Evolutionary conservation across 1,284 basidiomycete species (phyloP), one percentile per base, ranked within the genome.

Genomic region (Ceratobasidium sp.): DNA sequence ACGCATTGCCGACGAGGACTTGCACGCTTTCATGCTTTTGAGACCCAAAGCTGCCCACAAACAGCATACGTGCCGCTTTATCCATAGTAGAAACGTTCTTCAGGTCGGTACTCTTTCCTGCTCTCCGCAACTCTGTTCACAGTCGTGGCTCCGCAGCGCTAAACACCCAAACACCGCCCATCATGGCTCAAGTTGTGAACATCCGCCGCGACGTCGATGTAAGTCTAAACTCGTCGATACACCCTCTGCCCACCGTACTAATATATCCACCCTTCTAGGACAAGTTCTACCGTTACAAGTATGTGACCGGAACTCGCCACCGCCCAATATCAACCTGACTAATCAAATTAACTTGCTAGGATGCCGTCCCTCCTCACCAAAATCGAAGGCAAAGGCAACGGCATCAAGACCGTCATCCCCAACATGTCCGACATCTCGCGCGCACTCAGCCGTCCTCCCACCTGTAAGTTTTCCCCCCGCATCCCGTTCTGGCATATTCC

Each of bases 371-470:
- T 99, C 78, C 89, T 91, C 81, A 98, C 94, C 81, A 99, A 99
- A 88, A 97, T 99, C 71, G 98, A 99, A 86, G 98, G 98, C 82
- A 96, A 96, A 85, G 98, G 98, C 76, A 99, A 99, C 84, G 98
- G 98, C 80, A 99, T 99, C 87, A 99, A 99, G 88, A 99, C 98
- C 54, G 96, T 98, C 82, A 87, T 98, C 76, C 96, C 96, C 62
- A 99, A 99, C 87, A 99, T 99, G 96, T 91, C 95, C 79, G 98
- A 99, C 85, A 94, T 99, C 80, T 95, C 97, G 68, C 93, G 96
- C 77, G 96, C 98, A 54, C 90, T 99, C 81, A 95, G 93, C 83
- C 93, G 98, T 79, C 97, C 98, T 79, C 94, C 98, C 43, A 91
- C 95, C 70, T 90, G 86, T 87, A 79, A 82, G 86, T 83, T 25